Conservation (phyloP, 2,329 filamentous ascomycete species). For the Trematosphaeria pertusa region DNA sequence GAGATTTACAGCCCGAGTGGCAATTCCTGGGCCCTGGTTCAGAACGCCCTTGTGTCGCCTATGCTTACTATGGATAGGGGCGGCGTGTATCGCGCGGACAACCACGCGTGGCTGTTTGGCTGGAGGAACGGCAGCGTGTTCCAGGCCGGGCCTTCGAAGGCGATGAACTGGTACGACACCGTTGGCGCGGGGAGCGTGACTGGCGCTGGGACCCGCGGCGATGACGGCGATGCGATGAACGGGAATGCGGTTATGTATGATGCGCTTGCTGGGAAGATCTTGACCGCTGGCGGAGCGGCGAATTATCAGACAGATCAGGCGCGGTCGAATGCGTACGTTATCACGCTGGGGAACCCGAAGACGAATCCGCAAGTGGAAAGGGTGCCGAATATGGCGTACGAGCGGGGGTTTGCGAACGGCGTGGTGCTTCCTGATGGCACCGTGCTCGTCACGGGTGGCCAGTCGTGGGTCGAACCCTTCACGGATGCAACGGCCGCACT, state of each 20-base stretch:
- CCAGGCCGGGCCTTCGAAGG: conserved; percentile 62
- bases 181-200: conserved; percentile 50
- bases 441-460: conserved; percentile 43
- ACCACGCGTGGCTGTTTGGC: conserved; percentile 62
- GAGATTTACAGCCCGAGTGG: conserved; percentile 54
- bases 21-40: conserved; percentile 57
- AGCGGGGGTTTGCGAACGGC: conserved; percentile 34
- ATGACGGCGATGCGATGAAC: conserved; percentile 61
- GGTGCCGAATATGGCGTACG: conserved; percentile 33
- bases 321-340: conserved; percentile 56
- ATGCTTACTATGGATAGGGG: conserved; percentile 59
- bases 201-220: conserved; percentile 53
- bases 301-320: conserved; percentile 55
- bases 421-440: conserved; percentile 44
- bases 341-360: conserved; percentile 53
- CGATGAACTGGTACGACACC: conserved; percentile 65
- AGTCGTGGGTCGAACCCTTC: conserved; percentile 25
- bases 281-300: conserved; percentile 59
- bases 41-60: conserved; percentile 53
- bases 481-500: conserved; percentile 24
- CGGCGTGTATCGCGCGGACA: conserved; percentile 57
- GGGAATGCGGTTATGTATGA: conserved; percentile 66
- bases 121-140: conserved; percentile 59
- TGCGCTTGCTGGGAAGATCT: conserved; percentile 61
- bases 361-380: conserved; percentile 26